phyloP scores from a whole-genome alignment of 805 yeast genomes.

The Dipodascopsis uninucleata region DNA sequence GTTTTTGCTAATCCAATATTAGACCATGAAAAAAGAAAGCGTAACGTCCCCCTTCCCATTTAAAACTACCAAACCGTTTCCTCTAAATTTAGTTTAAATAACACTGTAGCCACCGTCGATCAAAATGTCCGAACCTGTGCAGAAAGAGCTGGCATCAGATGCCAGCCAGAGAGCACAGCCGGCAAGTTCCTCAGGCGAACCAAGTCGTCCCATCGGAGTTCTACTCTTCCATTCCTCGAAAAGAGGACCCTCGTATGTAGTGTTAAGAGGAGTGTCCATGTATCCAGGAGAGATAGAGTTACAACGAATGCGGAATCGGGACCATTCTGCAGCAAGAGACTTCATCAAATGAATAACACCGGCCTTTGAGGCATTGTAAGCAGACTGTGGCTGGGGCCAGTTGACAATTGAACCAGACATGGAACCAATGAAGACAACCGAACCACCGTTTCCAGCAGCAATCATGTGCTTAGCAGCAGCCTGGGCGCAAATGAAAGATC shows the following conservation, averaged over 20 bases:
- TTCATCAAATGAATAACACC: constrained; percentile 64
- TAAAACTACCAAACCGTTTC: no score
- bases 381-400: constrained; percentile 69
- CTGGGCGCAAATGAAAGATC: constrained; percentile 63
- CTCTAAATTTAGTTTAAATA: no score
- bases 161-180: constrained; percentile 64
- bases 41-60: no score
- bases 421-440: constrained; percentile 62
- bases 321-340: constrained; percentile 74
- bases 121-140: constrained; percentile 63
- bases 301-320: constrained; percentile 60
- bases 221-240: constrained; percentile 58
- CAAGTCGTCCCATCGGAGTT: constrained; percentile 65
- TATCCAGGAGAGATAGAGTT: constrained; percentile 68
- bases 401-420: constrained; percentile 70
- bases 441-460: constrained; percentile 51
- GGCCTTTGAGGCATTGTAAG: constrained; percentile 71
- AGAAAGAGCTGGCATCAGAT: constrained; percentile 53
- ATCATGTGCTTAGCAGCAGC: constrained; percentile 65
- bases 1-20: no score
- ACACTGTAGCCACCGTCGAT: constrained; percentile 58
- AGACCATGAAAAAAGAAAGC: no score
- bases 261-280: constrained; percentile 66
- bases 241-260: constrained; percentile 48
- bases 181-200: constrained; percentile 63